Base-by-base conservation (phyloP, 2,329 filamentous ascomycete species). In the Hymenoscyphus albidus region DNA sequence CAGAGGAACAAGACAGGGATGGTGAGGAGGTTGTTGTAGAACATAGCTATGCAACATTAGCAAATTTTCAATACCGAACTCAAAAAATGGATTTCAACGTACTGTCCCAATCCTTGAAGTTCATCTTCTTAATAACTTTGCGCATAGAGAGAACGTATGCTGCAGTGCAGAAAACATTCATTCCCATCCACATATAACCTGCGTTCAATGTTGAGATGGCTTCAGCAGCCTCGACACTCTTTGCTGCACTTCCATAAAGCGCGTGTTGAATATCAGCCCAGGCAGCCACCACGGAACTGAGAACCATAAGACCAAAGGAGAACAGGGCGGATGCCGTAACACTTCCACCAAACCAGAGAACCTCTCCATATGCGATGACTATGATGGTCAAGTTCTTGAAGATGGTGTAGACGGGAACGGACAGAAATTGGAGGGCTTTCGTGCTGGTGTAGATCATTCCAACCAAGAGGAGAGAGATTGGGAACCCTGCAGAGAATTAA, bases 351-450 rank as follows among this genome's bases (percentile, higher is more conserved):
- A 99, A 99, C 93, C 94, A 98, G 62, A 99, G 85, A 38, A 99
- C 94, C 80, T 99, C 95, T 71, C 95, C 95, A 72, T 99, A 99
- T 63, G 95, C 95, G 74, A 98, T 99, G 70, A 98, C 88, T 74
- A 99, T 98, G 78, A 96, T 99, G 67, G 95, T 98, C 82, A 99
- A 80, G 81, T 99, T 99, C 85, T 99, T 99, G 85, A 99, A 99
- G 77, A 99, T 99, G 63, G 95, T 99, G 81, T 99, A 99, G 32
- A 99, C 95, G 31, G 95, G 95, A 63, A 99, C 96, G 39, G 93
- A 97, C 67, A 99, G 90, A 79, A 89, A 98, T 79, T 97, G 93
- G 57, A 99, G 87, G 22, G 95, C 93, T 82, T 97, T 97, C 74
- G 92, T 95, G 74, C 92, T 89, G 63, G 95, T 98, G 80, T 98